Percentiles rank a stretch among this genome's conserved stretches.
Conservation (phyloP, 2,329 filamentous ascomycete species). For the Nemania abortiva region DNA sequence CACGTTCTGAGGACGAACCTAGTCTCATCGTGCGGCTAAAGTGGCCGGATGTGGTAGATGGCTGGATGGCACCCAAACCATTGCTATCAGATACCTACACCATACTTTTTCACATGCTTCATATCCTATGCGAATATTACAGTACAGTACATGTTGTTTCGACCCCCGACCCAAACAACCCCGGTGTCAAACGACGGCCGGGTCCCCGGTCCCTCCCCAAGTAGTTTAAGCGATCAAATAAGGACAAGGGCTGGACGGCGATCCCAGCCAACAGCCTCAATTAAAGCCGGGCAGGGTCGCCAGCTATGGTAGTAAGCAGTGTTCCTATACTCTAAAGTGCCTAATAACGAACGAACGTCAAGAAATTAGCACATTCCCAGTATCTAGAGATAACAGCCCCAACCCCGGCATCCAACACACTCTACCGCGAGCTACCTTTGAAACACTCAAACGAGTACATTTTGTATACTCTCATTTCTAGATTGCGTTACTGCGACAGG, state of each 20-base stretch:
- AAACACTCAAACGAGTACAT: conserved; percentile 7
- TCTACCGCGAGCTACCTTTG: conserved; percentile 4
- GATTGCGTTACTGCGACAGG: not conserved
- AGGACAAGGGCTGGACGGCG: conserved; percentile 30
- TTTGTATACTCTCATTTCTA: not conserved
- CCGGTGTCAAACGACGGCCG: conserved; percentile 13
- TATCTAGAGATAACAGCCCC: not conserved
- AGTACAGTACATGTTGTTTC: not conserved
- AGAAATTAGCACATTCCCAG: conserved; percentile 4
- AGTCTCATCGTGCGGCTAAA: not conserved
- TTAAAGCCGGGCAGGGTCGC: not conserved
- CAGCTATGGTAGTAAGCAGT: not conserved
- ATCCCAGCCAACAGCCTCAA: conserved; percentile 25
- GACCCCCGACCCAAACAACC: not conserved
- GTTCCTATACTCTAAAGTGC: not conserved
- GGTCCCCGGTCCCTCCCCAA: conserved; percentile 17
- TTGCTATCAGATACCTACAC: no score
- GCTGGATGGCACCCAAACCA: not conserved
- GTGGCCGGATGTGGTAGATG: conserved; percentile 12
- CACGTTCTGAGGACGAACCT: conserved; percentile 2
- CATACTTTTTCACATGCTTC: not conserved
- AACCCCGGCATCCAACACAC: conserved; percentile 6
- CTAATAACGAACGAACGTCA: conserved; percentile 4
- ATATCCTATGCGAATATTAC: not conserved
- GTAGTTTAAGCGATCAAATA: conserved; percentile 33